Evolutionary conservation across 176 grass and related monocot genomes (phyloP).

Genomic region (Avena atlantica): DNA sequence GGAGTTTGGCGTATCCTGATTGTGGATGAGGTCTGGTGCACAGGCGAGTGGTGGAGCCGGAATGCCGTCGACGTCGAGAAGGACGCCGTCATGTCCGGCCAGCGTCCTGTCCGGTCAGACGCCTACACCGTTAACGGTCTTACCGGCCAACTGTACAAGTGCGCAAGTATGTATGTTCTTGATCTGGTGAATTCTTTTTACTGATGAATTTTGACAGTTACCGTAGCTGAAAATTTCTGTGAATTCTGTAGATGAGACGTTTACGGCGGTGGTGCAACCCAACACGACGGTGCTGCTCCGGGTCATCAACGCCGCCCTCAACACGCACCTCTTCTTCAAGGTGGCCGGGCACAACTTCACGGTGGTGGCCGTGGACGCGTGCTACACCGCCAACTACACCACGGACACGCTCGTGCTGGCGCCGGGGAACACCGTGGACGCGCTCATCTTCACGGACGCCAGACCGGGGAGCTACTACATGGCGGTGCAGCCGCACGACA

Average conservation of each 20-base stretch:
- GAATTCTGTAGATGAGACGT: constrained; percentile 47
- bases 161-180: constrained; percentile 40
- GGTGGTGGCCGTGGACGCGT: constrained; percentile 74
- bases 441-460: constrained; percentile 61
- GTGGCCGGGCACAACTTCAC: constrained; percentile 78
- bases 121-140: constrained; percentile 61
- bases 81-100: constrained; percentile 48
- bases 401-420: constrained; percentile 79
- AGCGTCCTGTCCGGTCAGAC: constrained; percentile 53
- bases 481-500: constrained; percentile 54
- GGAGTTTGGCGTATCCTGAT: constrained; percentile 28
- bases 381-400: constrained; percentile 67
- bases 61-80: constrained; percentile 59
- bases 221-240: not conserved
- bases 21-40: constrained; percentile 30
- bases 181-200: not conserved
- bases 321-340: constrained; percentile 83
- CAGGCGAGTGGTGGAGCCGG: constrained; percentile 69
- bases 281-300: constrained; percentile 68
- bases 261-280: constrained; percentile 58
- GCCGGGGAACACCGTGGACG: constrained; percentile 84
- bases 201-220: not conserved
- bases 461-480: constrained; percentile 72
- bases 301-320: constrained; percentile 75
- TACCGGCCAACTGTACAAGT: constrained; percentile 56